Percentiles rank a stretch among this genome's conserved stretches.
phyloP scores from a whole-genome alignment of 2,329 filamentous ascomycete genomes.

The Sporothrix dimorphospora region DNA sequence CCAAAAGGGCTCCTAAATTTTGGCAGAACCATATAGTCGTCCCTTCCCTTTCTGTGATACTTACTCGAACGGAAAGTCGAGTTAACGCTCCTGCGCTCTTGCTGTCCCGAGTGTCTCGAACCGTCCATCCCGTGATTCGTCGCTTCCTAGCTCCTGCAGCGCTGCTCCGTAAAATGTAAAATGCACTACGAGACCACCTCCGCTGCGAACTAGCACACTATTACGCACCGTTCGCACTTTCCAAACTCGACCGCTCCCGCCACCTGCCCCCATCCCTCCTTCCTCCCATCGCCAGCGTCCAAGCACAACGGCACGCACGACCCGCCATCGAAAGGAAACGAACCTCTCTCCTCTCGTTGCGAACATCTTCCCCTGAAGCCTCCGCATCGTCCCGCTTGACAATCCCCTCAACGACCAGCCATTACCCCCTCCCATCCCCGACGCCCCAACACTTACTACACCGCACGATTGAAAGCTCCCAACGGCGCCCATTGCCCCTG shows the following conservation, averaged over 20 bases:
- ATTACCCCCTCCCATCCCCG: neutral
- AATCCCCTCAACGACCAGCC: neutral
- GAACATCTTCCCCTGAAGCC: neutral
- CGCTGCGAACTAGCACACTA: neutral
- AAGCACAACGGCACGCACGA: conserved; percentile 15
- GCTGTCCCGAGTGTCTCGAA: conserved; percentile 5
- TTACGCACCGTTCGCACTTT: conserved; percentile 13
- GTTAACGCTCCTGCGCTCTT: neutral
- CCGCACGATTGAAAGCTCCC: conserved; percentile 10
- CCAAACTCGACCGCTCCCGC: conserved; percentile 11
- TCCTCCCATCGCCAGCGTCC: conserved; percentile 6
- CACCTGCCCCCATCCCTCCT: conserved; percentile 9
- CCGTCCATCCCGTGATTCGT: conserved; percentile 15
- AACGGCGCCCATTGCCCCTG: neutral
- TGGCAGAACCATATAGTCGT: neutral
- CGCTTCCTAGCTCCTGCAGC: neutral
- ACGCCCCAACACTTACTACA: neutral
- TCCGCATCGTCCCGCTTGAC: neutral
- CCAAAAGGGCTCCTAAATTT: neutral
- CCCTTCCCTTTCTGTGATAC: neutral
- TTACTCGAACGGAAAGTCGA: neutral
- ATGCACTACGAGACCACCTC: neutral
- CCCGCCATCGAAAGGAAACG: conserved; percentile 16
- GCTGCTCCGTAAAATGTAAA: neutral
- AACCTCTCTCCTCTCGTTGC: neutral